Evolutionary conservation across 208 protist species (phyloP), one percentile per base, ranked within the genome.

Genomic region (Crithidia sp.): DNA sequence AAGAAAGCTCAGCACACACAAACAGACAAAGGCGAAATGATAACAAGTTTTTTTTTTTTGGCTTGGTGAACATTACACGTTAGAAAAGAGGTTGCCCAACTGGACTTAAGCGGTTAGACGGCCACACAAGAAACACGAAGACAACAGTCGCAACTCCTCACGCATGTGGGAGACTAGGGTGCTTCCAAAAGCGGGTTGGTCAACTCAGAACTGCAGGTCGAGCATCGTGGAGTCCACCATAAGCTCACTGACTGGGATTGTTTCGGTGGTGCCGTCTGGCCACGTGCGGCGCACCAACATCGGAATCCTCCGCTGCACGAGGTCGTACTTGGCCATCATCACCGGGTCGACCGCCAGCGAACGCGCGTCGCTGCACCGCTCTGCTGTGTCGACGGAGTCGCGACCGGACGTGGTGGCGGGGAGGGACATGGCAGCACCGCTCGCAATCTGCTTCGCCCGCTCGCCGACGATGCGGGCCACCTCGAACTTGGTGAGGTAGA

Each of bases 401-500:
- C 76, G 59, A n/a, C 78, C 79, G 16, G 62, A 40, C 4, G 68
- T 16, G 28, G 66, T 62, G 39, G 69, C 64, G 8, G 81, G 60
- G 13, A 88, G 61, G 40, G 79, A 77, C 1, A 91, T 17, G 7
- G 88, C 81, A 2, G 82, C 72, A 1, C 90, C 90, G 57, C 83
- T 93, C 9, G 87, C 82, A 67, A 95, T 95, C 65, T 97, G 87
- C 47, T 83, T 75, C 17, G 93, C 93, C 19, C 93, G 86, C 74
- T 95, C 90, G 4, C 93, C 87, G 37, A 97, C 50, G 41, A 97
- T 85, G 44, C 87, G 85, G 8, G 89, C 86, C 9, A 97, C 71
- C 41, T 97, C 93, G 69, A 93, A 97, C 64, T 94, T 94, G 6
- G 88, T 97, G 50, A 97, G 76, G 67, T 91, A 97, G 10, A 83